phyloP scores from a whole-genome alignment of 306 rosid species.

The Lagenaria siceraria region DNA sequence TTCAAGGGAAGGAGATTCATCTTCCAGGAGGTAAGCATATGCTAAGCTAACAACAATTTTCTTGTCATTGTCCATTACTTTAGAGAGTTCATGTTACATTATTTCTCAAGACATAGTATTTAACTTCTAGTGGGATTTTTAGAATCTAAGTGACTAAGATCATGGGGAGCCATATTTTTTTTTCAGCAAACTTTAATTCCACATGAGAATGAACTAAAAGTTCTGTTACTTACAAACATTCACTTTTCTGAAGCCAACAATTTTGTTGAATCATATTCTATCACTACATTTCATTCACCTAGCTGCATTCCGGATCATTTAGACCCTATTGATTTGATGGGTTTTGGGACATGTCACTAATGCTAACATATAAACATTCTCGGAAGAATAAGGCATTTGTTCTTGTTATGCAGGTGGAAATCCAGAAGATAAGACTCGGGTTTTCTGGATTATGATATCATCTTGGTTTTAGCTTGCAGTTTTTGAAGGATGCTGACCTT shows the following conservation, averaged over 20 bases:
- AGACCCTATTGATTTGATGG: not conserved
- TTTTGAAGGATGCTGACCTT: not conserved
- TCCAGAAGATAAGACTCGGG: not conserved
- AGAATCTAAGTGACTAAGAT: not conserved
- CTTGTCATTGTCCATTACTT: not conserved
- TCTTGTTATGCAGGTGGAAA: not conserved
- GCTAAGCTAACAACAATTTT: not conserved
- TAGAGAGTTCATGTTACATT: not conserved
- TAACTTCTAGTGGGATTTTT: not conserved
- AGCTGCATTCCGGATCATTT: not conserved
- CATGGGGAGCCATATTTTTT: not conserved
- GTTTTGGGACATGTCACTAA: not conserved
- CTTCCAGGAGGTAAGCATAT: slow-evolving; percentile 33
- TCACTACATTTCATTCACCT: not conserved
- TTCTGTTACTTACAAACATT: not conserved
- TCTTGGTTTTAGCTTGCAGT: not conserved
- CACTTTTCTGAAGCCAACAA: not conserved
- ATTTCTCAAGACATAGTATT: not conserved
- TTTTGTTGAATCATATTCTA: not conserved
- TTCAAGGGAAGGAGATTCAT: slow-evolving; percentile 19
- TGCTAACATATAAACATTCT: not conserved
- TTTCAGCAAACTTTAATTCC: not conserved
- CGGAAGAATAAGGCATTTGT: not conserved
- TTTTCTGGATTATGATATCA: not conserved
- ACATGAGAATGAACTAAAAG: not conserved